A percentile compares a stretch with the other conserved stretches of the same genome.
Conservation (phyloP, 2,329 filamentous ascomycete species). For the Paecilomyces variotii region DNA sequence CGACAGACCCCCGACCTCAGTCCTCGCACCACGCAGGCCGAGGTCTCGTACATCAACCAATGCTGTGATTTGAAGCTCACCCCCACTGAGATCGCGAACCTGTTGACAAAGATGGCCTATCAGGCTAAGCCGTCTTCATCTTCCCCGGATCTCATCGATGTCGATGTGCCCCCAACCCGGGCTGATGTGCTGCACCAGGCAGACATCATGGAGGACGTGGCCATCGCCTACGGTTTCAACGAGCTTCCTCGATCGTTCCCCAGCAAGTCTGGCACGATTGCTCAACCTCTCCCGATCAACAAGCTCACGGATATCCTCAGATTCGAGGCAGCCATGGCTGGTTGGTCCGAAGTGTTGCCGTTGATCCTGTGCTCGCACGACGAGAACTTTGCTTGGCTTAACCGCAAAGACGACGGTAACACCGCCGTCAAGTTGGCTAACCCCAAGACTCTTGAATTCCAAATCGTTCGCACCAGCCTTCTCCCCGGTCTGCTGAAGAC, state of each 20-base stretch:
- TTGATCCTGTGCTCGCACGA: slow-evolving; percentile 95
- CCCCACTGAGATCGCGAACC: slow-evolving; percentile 65
- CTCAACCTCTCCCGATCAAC: slow-evolving; percentile 81
- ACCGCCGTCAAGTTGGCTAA: slow-evolving; percentile 81
- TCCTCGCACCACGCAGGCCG: slow-evolving; percentile 69
- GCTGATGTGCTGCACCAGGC: slow-evolving; percentile 94
- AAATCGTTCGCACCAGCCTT: slow-evolving; percentile 80
- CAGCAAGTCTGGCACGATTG: slow-evolving; percentile 77
- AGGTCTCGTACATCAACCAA: slow-evolving; percentile 87
- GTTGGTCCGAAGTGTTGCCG: slow-evolving; percentile 94
- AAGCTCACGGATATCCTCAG: slow-evolving; percentile 90
- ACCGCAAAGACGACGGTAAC: slow-evolving; percentile 77
- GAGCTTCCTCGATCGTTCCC: slow-evolving; percentile 81
- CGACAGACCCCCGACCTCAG: slow-evolving; percentile 72
- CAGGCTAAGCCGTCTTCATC: slow-evolving; percentile 65
- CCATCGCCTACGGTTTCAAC: slow-evolving; percentile 97
- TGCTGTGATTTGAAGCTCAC: slow-evolving; percentile 77
- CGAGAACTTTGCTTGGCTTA: slow-evolving; percentile 95
- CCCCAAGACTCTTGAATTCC: slow-evolving; percentile 88
- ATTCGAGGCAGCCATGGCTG: slow-evolving; percentile 81
- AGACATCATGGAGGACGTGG: slow-evolving; percentile 97
- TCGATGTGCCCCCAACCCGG: slow-evolving; percentile 78
- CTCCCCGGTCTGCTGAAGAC: slow-evolving; percentile 88
- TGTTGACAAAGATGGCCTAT: slow-evolving; percentile 85
- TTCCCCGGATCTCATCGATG: slow-evolving; percentile 64